phyloP scores from a whole-genome alignment of 164 flowering plant species.

The Vitis riparia region DNA sequence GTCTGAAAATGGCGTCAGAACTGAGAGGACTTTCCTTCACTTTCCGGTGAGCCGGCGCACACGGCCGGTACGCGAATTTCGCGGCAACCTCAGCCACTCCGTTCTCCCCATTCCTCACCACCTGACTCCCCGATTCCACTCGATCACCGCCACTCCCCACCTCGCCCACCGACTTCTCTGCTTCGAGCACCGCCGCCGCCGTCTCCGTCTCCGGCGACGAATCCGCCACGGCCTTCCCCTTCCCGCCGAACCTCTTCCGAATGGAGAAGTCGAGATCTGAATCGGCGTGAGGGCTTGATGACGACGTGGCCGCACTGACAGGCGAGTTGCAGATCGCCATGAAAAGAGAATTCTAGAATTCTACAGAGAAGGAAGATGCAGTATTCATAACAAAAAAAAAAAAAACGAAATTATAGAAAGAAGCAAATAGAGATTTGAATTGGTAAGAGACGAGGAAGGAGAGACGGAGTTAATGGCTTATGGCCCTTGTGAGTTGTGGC shows the following conservation, averaged over 20 bases:
- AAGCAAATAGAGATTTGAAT: too few species aligned
- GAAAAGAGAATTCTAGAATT: background rate
- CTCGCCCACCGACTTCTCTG: conserved; percentile 3
- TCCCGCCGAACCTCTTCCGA: conserved; percentile 20
- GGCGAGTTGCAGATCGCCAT: conserved; percentile 27
- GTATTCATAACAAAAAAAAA: too few species aligned
- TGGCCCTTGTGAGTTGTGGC: too few species aligned
- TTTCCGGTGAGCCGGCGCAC: conserved; percentile 75
- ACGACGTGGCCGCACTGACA: conserved; percentile 6
- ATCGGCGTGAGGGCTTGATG: conserved; percentile 9
- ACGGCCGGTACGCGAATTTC: conserved; percentile 56
- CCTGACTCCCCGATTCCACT: conserved; percentile 2
- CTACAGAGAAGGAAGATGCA: too few species aligned
- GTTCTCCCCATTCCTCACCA: conserved; percentile 7
- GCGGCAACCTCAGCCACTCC: conserved; percentile 11
- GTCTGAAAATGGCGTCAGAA: conserved; percentile 83
- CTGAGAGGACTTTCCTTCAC: conserved; percentile 88
- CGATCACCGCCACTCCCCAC: conserved; percentile 8
- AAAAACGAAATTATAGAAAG: too few species aligned
- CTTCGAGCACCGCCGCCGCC: conserved; percentile 4
- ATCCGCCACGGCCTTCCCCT: background rate
- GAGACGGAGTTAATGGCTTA: too few species aligned
- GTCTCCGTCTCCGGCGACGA: conserved; percentile 1
- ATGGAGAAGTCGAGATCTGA: conserved; percentile 24
- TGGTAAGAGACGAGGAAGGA: too few species aligned